Conservation (phyloP, 75 land plant genomes). For the Pinus taeda region DNA sequence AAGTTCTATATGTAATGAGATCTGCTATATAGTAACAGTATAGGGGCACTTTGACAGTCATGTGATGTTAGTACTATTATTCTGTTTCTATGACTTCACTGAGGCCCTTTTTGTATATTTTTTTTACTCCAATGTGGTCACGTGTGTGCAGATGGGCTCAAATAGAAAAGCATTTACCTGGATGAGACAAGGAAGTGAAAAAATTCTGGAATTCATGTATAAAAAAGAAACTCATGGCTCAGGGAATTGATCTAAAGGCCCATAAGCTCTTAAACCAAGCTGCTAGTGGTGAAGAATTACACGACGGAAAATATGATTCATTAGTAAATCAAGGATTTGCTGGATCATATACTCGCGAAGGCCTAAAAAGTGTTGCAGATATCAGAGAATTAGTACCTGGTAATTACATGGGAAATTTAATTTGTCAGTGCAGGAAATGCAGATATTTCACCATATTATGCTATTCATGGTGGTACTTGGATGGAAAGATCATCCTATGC, state of each 20-base stretch:
- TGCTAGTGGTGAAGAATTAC: not conserved
- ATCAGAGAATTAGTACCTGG: not conserved
- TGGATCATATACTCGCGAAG: not conserved
- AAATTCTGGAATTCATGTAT: slow-evolving; percentile 28
- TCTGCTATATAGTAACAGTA: too few species aligned
- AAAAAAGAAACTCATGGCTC: slow-evolving; percentile 23
- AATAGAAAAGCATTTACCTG: slow-evolving; percentile 21
- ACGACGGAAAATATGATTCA: not conserved
- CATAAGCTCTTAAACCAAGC: slow-evolving; percentile 6
- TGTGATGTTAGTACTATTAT: too few species aligned
- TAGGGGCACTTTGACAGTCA: too few species aligned
- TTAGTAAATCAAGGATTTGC: not conserved
- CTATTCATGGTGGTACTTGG: not conserved
- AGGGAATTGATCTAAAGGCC: slow-evolving; percentile 18
- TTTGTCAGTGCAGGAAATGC: not conserved
- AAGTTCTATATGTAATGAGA: too few species aligned
- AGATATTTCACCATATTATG: not conserved
- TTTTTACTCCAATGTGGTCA: too few species aligned
- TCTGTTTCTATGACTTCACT: too few species aligned
- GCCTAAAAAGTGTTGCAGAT: not conserved
- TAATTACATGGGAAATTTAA: not conserved
- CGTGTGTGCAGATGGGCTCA: slow-evolving; percentile 13
- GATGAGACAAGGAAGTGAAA: slow-evolving; percentile 22
- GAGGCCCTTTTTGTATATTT: too few species aligned
- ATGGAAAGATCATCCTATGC: too few species aligned